Percentiles rank a stretch among this genome's conserved stretches.
phyloP scores from a whole-genome alignment of 106 monocot genomes.

The Triglochin maritima region DNA sequence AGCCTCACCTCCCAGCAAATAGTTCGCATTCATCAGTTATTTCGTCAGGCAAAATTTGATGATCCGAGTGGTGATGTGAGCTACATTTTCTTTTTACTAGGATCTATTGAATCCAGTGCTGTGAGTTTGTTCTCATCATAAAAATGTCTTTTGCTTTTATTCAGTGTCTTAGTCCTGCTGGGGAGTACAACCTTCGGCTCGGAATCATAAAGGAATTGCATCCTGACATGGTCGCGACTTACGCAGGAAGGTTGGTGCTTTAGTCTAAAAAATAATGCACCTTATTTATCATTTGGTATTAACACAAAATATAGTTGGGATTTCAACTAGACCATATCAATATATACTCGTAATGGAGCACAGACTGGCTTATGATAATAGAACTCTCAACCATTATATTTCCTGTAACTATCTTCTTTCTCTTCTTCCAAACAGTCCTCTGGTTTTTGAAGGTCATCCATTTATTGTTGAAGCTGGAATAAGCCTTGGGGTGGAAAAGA shows the following conservation, averaged over 20 bases:
- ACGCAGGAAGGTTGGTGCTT: slow-evolving; percentile 67
- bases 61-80: slow-evolving; percentile 97
- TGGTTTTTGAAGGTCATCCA: slow-evolving; percentile 99
- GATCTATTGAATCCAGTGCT: no score
- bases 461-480: slow-evolving; percentile 99
- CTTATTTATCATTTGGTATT: neutral
- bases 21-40: slow-evolving; percentile 92
- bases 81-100: neutral
- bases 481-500: slow-evolving; percentile 98
- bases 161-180: slow-evolving; percentile 98
- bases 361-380: no score
- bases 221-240: slow-evolving; percentile 95
- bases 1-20: slow-evolving; percentile 81
- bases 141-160: neutral
- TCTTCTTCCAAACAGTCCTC: slow-evolving; percentile 34
- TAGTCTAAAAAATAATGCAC: neutral
- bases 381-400: no score
- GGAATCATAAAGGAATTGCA: slow-evolving; percentile 96
- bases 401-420: neutral
- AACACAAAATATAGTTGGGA: neutral
- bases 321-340: no score
- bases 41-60: slow-evolving; percentile 98
- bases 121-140: no score
- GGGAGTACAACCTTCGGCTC: slow-evolving; percentile 95
- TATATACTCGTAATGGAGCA: no score